These are phyloP conservation scores for Candida yuanshanica DNA, from an alignment of 805 yeast genomes.

Conservation along the genomic window DNA sequence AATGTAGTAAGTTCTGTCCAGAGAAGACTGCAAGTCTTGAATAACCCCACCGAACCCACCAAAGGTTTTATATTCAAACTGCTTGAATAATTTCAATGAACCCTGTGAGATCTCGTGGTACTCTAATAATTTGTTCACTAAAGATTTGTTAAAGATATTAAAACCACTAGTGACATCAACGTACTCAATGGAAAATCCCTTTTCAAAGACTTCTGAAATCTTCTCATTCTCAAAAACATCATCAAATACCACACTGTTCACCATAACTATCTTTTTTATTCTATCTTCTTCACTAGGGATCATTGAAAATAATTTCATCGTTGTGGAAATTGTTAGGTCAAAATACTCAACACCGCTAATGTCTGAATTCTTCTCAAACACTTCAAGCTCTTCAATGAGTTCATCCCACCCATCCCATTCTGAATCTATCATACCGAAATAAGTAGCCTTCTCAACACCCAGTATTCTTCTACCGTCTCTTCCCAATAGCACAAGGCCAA, in stretches of 20 bases:
- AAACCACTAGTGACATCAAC: neutral
- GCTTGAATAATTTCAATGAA: neutral
- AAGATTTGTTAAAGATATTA: neutral
- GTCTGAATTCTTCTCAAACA: slow-evolving; percentile 11
- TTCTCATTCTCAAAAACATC: neutral
- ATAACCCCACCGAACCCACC: neutral
- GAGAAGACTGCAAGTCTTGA: neutral
- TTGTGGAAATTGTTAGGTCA: slow-evolving; percentile 1
- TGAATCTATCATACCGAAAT: slow-evolving; percentile 39
- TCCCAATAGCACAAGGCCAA: slow-evolving; percentile 46
- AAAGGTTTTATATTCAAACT: neutral
- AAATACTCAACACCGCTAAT: slow-evolving; percentile 2
- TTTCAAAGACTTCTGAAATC: neutral
- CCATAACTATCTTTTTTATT: slow-evolving; percentile 3
- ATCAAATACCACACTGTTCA: slow-evolving; percentile 6
- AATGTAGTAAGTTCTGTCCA: neutral
- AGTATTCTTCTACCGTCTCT: slow-evolving; percentile 33
- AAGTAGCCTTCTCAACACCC: slow-evolving; percentile 33
- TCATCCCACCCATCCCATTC: slow-evolving; percentile 47
- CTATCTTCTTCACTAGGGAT: slow-evolving; percentile 2
- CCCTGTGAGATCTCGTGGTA: neutral
- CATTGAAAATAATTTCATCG: slow-evolving; percentile 7
- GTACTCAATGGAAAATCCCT: neutral
- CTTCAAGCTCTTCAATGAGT: slow-evolving; percentile 32
- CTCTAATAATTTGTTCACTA: neutral